Percentiles rank a stretch among this genome's conserved stretches.
Evolutionary conservation across 768 basidiomycete species (phyloP).

Genomic region (Cantharellus anzutake): DNA sequence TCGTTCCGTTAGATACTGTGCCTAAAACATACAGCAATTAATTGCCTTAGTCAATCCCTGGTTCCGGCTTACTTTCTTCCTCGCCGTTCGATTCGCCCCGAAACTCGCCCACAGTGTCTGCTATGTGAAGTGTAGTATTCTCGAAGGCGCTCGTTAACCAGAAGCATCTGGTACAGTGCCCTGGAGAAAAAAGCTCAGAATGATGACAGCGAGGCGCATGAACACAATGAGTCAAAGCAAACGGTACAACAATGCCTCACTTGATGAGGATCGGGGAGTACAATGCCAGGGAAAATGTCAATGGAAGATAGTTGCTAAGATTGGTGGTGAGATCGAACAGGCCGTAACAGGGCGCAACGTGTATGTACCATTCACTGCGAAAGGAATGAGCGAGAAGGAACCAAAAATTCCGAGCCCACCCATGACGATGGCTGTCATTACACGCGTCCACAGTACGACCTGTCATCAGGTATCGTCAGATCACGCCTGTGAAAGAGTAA

Average conservation of each 20-base stretch:
- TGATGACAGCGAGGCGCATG: neutral
- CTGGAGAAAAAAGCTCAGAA: too few species aligned
- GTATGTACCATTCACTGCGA: neutral
- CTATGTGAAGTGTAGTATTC: too few species aligned
- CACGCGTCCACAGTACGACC: neutral
- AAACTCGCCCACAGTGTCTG: too few species aligned
- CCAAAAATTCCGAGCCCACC: neutral
- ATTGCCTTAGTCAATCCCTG: too few species aligned
- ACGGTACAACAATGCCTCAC: neutral
- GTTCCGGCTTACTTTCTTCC: too few species aligned
- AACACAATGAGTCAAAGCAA: neutral
- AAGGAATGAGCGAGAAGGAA: neutral
- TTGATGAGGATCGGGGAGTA: neutral
- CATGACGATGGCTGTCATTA: neutral
- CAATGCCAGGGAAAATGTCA: neutral
- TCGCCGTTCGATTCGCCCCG: too few species aligned
- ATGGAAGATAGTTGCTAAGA: neutral
- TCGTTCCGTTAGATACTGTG: too few species aligned
- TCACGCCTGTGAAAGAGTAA: neutral
- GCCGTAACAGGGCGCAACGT: neutral
- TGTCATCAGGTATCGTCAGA: too few species aligned
- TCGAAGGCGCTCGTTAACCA: too few species aligned
- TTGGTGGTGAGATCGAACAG: neutral
- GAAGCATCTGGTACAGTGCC: too few species aligned
- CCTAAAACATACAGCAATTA: too few species aligned